Conservation (phyloP, 306 rosid species). For the Casuarina equisetifolia region DNA sequence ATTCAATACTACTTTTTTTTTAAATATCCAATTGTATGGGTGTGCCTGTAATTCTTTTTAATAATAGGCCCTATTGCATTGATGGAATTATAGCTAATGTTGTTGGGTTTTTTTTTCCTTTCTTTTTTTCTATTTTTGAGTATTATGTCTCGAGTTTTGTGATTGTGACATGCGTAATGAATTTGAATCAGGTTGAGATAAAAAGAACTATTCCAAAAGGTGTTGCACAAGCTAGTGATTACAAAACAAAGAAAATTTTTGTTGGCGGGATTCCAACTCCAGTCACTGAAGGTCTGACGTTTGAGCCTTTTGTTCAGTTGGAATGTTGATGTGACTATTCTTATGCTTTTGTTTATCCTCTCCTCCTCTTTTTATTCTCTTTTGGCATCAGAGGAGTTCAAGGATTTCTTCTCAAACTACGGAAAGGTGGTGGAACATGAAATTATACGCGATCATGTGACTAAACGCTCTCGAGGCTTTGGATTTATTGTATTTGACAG, state of each 20-base stretch:
- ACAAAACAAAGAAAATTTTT: slow-evolving; percentile 83
- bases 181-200: slow-evolving; percentile 67
- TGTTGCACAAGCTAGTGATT: slow-evolving; percentile 68
- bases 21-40: not conserved
- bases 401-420: slow-evolving; percentile 61
- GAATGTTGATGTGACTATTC: not conserved
- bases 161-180: not conserved
- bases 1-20: not conserved
- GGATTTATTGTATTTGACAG: slow-evolving; percentile 85
- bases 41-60: not conserved
- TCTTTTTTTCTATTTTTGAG: not conserved
- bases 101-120: not conserved
- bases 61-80: not conserved
- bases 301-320: not conserved
- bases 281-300: slow-evolving; percentile 63
- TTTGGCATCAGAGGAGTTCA: slow-evolving; percentile 59
- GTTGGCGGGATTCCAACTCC: slow-evolving; percentile 91
- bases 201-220: slow-evolving; percentile 96
- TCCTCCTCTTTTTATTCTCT: not conserved
- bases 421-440: slow-evolving; percentile 87
- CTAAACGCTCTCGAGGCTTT: slow-evolving; percentile 86
- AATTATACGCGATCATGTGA: slow-evolving; percentile 80
- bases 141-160: not conserved
- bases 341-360: not conserved
- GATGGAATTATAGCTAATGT: no score